phyloP scores from a whole-genome alignment of 2,329 filamentous ascomycete species.

The Fusarium luffae region DNA sequence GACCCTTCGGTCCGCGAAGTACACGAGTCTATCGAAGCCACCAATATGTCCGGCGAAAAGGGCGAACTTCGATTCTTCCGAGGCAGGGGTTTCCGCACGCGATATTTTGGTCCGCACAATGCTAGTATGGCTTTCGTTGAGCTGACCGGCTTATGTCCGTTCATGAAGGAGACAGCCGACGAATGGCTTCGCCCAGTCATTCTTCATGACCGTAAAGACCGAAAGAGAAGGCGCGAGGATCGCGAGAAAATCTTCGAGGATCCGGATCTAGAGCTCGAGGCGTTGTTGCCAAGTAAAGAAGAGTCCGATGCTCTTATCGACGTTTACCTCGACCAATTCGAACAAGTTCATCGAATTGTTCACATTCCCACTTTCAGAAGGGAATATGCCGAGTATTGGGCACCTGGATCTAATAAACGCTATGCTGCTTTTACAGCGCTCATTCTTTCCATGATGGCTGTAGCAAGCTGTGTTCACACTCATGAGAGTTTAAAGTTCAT shows the following conservation, averaged over 20 bases:
- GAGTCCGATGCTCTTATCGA: constrained; percentile 62
- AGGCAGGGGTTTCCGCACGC: constrained; percentile 68
- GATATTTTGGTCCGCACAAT: constrained; percentile 70
- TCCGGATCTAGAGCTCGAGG: constrained; percentile 62
- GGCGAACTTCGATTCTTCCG: constrained; percentile 68
- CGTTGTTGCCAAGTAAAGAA: constrained; percentile 59
- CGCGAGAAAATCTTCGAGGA: constrained; percentile 61
- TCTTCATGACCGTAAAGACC: constrained; percentile 66
- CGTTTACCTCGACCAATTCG: constrained; percentile 65
- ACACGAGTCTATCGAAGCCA: constrained; percentile 55
- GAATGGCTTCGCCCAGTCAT: constrained; percentile 70
- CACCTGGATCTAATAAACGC: constrained; percentile 55
- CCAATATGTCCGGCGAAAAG: constrained; percentile 57
- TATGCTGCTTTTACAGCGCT: constrained; percentile 67
- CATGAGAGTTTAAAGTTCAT: constrained; percentile 65
- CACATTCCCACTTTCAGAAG: constrained; percentile 69
- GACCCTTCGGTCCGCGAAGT: constrained; percentile 51
- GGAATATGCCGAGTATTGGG: constrained; percentile 68
- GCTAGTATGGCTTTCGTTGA: constrained; percentile 70
- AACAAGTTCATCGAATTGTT: constrained; percentile 67
- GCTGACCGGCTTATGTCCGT: constrained; percentile 66
- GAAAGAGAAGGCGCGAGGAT: constrained; percentile 63
- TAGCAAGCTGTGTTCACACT: constrained; percentile 67
- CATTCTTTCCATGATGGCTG: constrained; percentile 68
- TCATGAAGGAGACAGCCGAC: constrained; percentile 71